Base-by-base conservation (phyloP, 169 alveolate genomes). In the Eimeria tenella region DNA sequence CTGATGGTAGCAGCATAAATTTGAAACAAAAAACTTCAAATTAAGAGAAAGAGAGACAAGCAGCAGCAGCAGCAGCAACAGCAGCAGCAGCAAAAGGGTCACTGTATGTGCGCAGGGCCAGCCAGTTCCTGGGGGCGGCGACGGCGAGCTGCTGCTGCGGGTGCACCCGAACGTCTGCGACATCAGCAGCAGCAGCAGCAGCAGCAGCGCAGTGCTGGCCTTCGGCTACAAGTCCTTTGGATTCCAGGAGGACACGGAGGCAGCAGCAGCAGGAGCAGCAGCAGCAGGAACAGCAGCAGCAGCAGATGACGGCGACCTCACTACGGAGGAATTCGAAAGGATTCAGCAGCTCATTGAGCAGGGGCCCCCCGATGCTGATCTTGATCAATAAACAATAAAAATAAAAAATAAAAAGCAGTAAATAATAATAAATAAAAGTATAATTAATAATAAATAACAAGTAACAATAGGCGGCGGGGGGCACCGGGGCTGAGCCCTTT, bases 101-200 rank as follows among this genome's bases (percentile, higher is more conserved):
- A 31, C 42, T 31, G 42, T 31, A 31, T 31, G 42, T 2, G 42
- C 42, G 42, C 93, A 87, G 93, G 93, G 86, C 17, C 84, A 71
- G n/a, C 86, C 93, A 3, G 82, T 68, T 10, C 74, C 93, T 23
- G 84, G 79, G 4, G 93, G 86, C 15, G 25, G 25, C 17, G 86
- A 53, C 19, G 93, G 55, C 21, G 93, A 87, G 70, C 58, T 87
- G 55, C 93, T 87, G 68, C 93, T 87, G 58, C 93, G 93, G 50
- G 93, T 55, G 25, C 93, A 87, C 58, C 93, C 93, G 84, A 87
- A 87, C 86, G 56, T 87, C 56, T 17, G 60, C 9, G 93, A 87
- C 31, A 7, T 68, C 42, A 8, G 42, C 13, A 50, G 63, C 9
- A 4, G 50, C 9, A 13, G 63, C 4, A 13, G 25, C 11, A 25